A percentile compares a stretch with the other conserved stretches of the same genome.
Conservation (phyloP, 2,329 filamentous ascomycete genomes). For the Talaromyces sp. region DNA sequence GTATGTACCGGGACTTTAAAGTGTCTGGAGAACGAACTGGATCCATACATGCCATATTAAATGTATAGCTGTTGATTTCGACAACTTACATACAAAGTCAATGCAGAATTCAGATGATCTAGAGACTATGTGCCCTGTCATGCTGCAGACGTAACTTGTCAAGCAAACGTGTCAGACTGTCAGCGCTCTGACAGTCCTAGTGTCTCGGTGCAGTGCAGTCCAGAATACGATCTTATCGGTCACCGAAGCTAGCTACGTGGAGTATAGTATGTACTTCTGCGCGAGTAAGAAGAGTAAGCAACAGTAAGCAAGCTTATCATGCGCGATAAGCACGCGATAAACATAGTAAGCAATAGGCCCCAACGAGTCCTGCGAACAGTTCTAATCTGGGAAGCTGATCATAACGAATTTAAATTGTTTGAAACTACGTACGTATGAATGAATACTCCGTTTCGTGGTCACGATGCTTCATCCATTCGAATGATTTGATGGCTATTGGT, state of each 20-base stretch:
- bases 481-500: not conserved
- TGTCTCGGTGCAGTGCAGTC: not conserved
- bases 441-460: not conserved
- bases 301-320: not conserved
- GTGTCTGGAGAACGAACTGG: not conserved
- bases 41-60: not conserved
- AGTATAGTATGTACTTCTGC: not conserved
- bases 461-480: not conserved
- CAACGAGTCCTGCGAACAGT: not conserved
- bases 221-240: not conserved
- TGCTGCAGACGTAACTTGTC: not conserved
- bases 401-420: not conserved
- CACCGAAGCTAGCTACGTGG: not conserved
- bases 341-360: not conserved
- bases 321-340: not conserved
- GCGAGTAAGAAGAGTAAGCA: not conserved
- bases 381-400: not conserved
- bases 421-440: not conserved
- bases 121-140: not conserved
- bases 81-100: not conserved
- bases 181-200: not conserved
- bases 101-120: not conserved
- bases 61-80: not conserved
- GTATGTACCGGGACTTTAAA: not conserved
- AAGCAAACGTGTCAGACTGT: not conserved